These are phyloP conservation scores for Chaetoscypha palmicola DNA, from an alignment of 2,329 filamentous ascomycete genomes.

Conservation along the genomic window DNA sequence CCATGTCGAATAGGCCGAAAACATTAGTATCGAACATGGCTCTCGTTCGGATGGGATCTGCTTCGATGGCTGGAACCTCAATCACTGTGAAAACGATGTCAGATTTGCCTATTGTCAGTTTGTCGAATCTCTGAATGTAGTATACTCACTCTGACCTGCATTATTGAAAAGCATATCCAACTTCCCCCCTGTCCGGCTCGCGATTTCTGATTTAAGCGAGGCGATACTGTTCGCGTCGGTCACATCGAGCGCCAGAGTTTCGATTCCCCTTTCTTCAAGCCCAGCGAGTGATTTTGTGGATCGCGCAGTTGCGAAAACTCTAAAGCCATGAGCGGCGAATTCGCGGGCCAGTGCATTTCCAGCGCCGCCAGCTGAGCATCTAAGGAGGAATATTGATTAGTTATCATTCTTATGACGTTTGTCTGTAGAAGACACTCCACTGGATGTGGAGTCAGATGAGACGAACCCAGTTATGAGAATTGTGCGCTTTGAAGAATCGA, in stretches of 20 bases:
- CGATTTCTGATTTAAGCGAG: conserved; percentile 19
- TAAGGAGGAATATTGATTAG: conserved; percentile 5
- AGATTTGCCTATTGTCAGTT: too few species aligned
- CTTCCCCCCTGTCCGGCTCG: conserved; percentile 23
- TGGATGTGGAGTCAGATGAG: neutral
- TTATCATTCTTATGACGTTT: conserved; percentile 2
- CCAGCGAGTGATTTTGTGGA: conserved; percentile 8
- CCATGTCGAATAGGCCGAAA: conserved; percentile 27
- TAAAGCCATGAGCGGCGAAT: conserved; percentile 24
- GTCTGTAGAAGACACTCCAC: neutral
- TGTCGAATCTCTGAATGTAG: too few species aligned
- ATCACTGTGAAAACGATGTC: conserved; percentile 8
- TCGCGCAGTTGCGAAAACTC: conserved; percentile 17
- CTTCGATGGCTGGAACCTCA: conserved; percentile 20
- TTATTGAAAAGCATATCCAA: conserved; percentile 41
- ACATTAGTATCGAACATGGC: conserved; percentile 28
- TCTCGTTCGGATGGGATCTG: conserved; percentile 1
- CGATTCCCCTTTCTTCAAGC: conserved; percentile 12
- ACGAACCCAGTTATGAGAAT: conserved; percentile 14
- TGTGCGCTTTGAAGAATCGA: conserved; percentile 3
- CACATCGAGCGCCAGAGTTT: conserved; percentile 32
- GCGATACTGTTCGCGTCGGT: conserved; percentile 31
- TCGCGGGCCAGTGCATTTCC: conserved; percentile 25
- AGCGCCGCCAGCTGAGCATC: conserved; percentile 13
- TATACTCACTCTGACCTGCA: conserved; percentile 29